Percentiles rank a stretch among this genome's conserved stretches.
Evolutionary conservation across 1,284 basidiomycete genomes (phyloP).

Genomic region (Rhizoctonia solani): DNA sequence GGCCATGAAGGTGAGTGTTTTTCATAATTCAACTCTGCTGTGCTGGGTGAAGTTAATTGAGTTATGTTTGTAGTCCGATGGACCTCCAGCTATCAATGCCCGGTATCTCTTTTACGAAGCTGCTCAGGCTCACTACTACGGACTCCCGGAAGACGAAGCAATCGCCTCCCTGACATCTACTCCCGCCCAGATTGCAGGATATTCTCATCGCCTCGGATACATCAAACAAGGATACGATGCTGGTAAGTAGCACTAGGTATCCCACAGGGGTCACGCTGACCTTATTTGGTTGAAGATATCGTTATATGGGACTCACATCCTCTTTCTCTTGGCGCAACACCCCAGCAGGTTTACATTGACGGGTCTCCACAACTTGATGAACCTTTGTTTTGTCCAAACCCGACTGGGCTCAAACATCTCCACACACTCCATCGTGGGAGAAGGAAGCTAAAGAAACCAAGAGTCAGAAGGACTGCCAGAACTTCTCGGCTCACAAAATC

Average conservation of each 20-base stretch:
- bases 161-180: slow-evolving; percentile 76
- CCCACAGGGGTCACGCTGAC: slow-evolving; percentile 57
- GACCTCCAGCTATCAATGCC: slow-evolving; percentile 73
- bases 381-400: slow-evolving; percentile 43
- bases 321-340: slow-evolving; percentile 63
- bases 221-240: slow-evolving; percentile 52
- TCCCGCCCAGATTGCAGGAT: slow-evolving; percentile 74
- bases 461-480: slow-evolving; percentile 29
- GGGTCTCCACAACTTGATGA: slow-evolving; percentile 44
- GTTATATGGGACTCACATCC: slow-evolving; percentile 92
- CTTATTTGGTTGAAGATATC: slow-evolving; percentile 54
- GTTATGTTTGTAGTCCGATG: slow-evolving; percentile 51
- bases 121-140: slow-evolving; percentile 82
- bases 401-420: not conserved
- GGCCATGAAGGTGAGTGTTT: slow-evolving; percentile 71
- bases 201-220: slow-evolving; percentile 80
- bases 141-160: slow-evolving; percentile 61
- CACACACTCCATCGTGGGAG: slow-evolving; percentile 33
- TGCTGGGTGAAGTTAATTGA: slow-evolving; percentile 43
- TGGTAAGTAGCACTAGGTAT: slow-evolving; percentile 51
- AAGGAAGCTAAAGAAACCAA: not conserved
- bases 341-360: slow-evolving; percentile 46
- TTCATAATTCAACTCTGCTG: slow-evolving; percentile 52
- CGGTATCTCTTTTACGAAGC: slow-evolving; percentile 82
- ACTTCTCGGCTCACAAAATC: not conserved